Percentiles rank a stretch among this genome's conserved stretches.
Evolutionary conservation across 179 eudicot genomes (phyloP).

Genomic region (Beta macrorhiza): DNA sequence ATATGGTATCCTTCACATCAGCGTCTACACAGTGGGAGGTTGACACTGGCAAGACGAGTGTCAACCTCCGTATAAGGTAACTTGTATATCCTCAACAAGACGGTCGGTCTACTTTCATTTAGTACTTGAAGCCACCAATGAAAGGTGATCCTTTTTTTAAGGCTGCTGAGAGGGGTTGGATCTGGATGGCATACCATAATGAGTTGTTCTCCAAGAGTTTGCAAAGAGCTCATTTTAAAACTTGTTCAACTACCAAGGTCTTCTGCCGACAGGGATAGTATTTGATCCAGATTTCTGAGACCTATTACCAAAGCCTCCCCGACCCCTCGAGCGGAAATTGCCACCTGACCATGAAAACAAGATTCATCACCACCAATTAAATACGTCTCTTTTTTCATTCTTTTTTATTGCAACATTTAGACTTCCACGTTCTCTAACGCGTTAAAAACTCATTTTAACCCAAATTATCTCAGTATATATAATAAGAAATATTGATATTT

Average conservation of each 20-base stretch:
- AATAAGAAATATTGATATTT: too few relatives aligned
- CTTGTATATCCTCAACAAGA: neutral
- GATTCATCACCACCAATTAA: constrained; percentile 5
- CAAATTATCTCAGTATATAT: too few relatives aligned
- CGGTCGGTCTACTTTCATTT: neutral
- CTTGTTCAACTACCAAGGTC: constrained; percentile 50
- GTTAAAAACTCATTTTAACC: too few relatives aligned
- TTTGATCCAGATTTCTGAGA: constrained; percentile 66
- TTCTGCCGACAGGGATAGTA: constrained; percentile 61
- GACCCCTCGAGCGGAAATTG: constrained; percentile 78
- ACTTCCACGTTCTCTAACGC: too few relatives aligned
- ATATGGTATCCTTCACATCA: neutral
- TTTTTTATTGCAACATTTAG: too few relatives aligned
- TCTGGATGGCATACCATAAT: neutral
- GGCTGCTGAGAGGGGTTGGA: neutral
- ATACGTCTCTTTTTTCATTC: neutral
- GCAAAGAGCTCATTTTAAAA: neutral
- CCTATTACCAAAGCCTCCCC: constrained; percentile 80
- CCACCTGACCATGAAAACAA: constrained; percentile 48
- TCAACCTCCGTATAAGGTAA: neutral
- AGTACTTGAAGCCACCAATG: neutral
- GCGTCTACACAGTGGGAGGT: neutral
- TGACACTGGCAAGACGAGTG: neutral
- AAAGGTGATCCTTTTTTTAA: neutral
- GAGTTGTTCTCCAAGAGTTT: neutral